Evolutionary conservation across 2,329 filamentous ascomycete species (phyloP).

Genomic region (Alternaria sp.): DNA sequence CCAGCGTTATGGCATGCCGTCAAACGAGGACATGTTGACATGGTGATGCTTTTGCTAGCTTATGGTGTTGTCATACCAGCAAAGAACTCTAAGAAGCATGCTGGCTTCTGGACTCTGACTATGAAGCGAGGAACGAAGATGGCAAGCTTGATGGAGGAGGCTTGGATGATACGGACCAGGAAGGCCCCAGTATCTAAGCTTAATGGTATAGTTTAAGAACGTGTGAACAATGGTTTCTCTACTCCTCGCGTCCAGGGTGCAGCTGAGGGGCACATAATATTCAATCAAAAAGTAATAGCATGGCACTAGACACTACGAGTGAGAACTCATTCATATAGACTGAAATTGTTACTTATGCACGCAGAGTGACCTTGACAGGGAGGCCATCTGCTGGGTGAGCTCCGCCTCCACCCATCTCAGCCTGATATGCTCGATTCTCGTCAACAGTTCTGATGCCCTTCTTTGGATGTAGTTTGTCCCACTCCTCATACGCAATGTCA

Average conservation of each 20-base stretch:
- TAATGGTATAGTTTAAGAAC: neutral
- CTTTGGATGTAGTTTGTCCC: slow-evolving; percentile 27
- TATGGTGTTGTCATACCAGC: neutral
- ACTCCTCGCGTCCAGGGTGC: neutral
- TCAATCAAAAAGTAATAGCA: neutral
- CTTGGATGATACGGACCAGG: neutral
- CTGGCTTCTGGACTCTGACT: neutral
- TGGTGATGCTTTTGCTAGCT: slow-evolving; percentile 2
- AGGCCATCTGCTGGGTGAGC: slow-evolving; percentile 30
- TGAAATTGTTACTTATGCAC: neutral
- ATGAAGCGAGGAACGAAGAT: neutral
- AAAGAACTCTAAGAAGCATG: neutral
- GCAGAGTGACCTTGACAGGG: slow-evolving; percentile 49
- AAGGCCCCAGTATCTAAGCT: neutral
- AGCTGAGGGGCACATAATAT: neutral
- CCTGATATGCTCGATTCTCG: slow-evolving; percentile 27
- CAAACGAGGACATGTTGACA: neutral
- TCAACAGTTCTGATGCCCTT: slow-evolving; percentile 26
- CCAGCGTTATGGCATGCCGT: neutral
- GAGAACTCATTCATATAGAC: neutral
- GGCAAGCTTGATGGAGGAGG: neutral
- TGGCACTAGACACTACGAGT: neutral
- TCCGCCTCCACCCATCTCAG: slow-evolving; percentile 18
- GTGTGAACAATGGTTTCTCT: neutral
- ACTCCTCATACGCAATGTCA: slow-evolving; percentile 22